Base-by-base conservation (phyloP, 371 early-diverging fungal species). In the Homolaphlyctis polyrhiza region DNA sequence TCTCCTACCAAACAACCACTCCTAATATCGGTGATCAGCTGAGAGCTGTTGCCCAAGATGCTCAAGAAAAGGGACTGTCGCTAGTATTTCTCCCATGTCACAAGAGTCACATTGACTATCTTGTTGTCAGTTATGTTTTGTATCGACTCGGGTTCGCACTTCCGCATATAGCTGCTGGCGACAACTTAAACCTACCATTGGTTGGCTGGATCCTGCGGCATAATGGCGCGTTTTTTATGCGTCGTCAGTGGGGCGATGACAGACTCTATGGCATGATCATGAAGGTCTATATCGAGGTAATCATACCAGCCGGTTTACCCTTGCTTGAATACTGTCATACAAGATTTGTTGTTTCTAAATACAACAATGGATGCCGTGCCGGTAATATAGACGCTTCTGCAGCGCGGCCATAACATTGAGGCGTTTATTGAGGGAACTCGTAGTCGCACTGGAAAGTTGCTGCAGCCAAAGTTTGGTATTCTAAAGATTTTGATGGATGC, bases 351-450 rank as follows among this genome's bases (percentile, higher is more conserved):
- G 23, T 45, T 23, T 45, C 45, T 18, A 45, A 16, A 18, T 18
- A 18, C 23, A 45, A 23, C 16, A 45, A 45, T 45, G 23, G 23
- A 18, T 45, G 45, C n/a, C n/a, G n/a, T n/a, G n/a, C n/a, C n/a
- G n/a, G n/a, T n/a, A n/a, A n/a, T n/a, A n/a, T n/a, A n/a, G n/a
- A n/a, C n/a, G n/a, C n/a, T n/a, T n/a, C n/a, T n/a, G n/a, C n/a
- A 11, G 34, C 71, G 79, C n/a, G 88, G 88, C 23, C 81, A 89
- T 77, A 92, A 91, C 61, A 74, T 94, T 48, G 93, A 92, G 71
- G 88, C 87, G 43, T 94, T 94, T 70, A 84, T 92, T 11, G 94
- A 94, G 68, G 94, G 94, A 29, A 91, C 92, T 0, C 87, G 94
- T 16, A 86, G 87, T 60, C 82, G 94, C 55, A 76, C 83, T 30